These are phyloP conservation scores for Termitomyces sp. DNA, from an alignment of 768 basidiomycete species.

Conservation along the genomic window DNA sequence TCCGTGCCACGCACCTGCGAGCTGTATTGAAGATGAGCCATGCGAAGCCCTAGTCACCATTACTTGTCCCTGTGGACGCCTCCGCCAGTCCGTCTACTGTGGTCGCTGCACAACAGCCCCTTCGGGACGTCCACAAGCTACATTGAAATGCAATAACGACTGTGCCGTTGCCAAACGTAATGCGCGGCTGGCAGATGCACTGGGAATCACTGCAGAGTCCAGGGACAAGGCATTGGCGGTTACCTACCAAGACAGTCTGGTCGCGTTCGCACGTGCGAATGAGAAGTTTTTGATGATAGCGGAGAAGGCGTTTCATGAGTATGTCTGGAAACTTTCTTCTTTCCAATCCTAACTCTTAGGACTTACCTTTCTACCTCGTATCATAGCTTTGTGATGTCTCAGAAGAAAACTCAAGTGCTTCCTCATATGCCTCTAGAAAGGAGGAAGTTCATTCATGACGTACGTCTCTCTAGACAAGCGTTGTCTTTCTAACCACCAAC, in stretches of 20 bases:
- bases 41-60: conserved; percentile 66
- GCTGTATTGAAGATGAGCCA: conserved; percentile 75
- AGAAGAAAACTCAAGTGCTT: conserved; percentile 63
- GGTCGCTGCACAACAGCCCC: conserved; percentile 49
- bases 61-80: conserved; percentile 78
- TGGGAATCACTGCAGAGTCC: conserved; percentile 68
- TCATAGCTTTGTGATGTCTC: conserved; percentile 60
- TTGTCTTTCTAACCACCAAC: neutral
- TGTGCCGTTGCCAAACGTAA: conserved; percentile 86
- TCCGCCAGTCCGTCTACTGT: conserved; percentile 70
- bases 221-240: conserved; percentile 33
- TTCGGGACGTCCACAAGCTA: conserved; percentile 29
- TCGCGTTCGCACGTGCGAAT: conserved; percentile 55
- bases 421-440: conserved; percentile 78
- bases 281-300: conserved; percentile 63
- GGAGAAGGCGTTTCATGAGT: conserved; percentile 82
- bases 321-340: conserved; percentile 24
- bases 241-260: conserved; percentile 58
- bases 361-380: neutral
- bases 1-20: conserved; percentile 84
- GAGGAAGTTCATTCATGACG: conserved; percentile 79
- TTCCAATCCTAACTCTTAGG: conserved; percentile 8
- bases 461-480: conserved; percentile 26
- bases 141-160: conserved; percentile 70
- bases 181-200: conserved; percentile 80